These are phyloP conservation scores for Vitis cinerea DNA, from an alignment of 164 flowering plant species.

Conservation along the genomic window DNA sequence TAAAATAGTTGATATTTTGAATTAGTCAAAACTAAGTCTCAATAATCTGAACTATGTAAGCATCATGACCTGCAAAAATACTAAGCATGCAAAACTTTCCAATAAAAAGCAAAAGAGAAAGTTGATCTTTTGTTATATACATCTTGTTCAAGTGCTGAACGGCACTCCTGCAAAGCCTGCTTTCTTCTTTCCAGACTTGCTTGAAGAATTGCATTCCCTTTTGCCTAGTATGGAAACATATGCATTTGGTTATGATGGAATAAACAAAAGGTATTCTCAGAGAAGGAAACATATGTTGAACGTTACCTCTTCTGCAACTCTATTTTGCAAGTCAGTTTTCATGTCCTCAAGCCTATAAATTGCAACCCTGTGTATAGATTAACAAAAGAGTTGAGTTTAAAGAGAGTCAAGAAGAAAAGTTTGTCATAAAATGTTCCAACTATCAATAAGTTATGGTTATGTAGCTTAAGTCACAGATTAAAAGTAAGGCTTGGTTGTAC, in stretches of 20 bases:
- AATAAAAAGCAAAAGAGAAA: neutral
- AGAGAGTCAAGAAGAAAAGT: neutral
- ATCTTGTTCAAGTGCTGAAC: constrained; percentile 80
- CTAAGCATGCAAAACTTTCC: neutral
- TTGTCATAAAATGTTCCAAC: too few relatives aligned
- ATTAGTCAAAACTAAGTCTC: too few relatives aligned
- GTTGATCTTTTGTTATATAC: constrained; percentile 31
- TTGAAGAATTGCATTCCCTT: constrained; percentile 56
- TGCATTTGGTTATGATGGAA: neutral
- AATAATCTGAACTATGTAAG: too few relatives aligned
- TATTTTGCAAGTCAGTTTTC: constrained; percentile 57
- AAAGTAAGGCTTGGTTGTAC: too few relatives aligned
- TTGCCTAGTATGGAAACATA: constrained; percentile 37
- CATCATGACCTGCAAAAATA: too few relatives aligned
- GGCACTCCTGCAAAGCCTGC: constrained; percentile 66
- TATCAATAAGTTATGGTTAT: neutral
- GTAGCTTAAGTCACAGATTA: too few relatives aligned
- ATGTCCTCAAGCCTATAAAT: constrained; percentile 64
- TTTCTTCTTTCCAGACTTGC: constrained; percentile 58
- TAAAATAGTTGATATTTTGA: too few relatives aligned
- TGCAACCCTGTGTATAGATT: constrained; percentile 45
- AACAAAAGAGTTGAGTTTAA: constrained; percentile 10
- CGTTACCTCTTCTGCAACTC: constrained; percentile 69
- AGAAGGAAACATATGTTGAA: neutral
- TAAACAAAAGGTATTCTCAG: neutral